These are phyloP conservation scores for Urostyla sp. DNA, from an alignment of 73 alveolate species.

Conservation along the genomic window DNA sequence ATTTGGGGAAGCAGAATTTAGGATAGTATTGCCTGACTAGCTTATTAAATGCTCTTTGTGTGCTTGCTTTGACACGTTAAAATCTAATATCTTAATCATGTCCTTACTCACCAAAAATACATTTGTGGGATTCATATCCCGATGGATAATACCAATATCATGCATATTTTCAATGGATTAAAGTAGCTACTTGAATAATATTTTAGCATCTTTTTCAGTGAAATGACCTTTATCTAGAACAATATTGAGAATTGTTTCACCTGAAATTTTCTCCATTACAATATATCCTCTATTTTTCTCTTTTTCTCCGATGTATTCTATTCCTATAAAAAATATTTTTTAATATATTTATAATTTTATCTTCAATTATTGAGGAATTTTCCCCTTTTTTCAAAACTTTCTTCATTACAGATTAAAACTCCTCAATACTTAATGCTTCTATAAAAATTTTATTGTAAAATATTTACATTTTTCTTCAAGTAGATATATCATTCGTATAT, in stretches of 20 bases:
- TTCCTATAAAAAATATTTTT: too few relatives aligned
- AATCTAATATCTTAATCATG: slow-evolving; percentile 23
- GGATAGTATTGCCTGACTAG: too few relatives aligned
- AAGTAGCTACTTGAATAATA: background rate
- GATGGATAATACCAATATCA: slow-evolving; percentile 40
- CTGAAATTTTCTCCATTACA: slow-evolving; percentile 32
- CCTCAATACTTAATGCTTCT: too few relatives aligned
- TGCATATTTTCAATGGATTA: slow-evolving; percentile 30
- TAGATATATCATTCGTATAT: too few relatives aligned
- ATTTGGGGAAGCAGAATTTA: background rate
- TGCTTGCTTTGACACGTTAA: slow-evolving; percentile 35
- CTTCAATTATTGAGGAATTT: too few relatives aligned
- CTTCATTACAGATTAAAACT: too few relatives aligned
- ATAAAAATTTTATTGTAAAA: too few relatives aligned
- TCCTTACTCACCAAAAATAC: slow-evolving; percentile 1
- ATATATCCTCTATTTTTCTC: slow-evolving; percentile 36
- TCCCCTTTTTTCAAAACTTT: too few relatives aligned
- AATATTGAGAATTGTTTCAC: background rate
- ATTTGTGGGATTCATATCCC: slow-evolving; percentile 55
- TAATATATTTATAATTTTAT: too few relatives aligned
- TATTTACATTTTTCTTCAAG: too few relatives aligned
- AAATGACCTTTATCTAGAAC: slow-evolving; percentile 9
- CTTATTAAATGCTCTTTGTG: background rate
- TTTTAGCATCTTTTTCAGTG: slow-evolving; percentile 31
- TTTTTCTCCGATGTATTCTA: slow-evolving; percentile 30